phyloP scores from a whole-genome alignment of 1,284 basidiomycete species.

The Vanrija humicola region DNA sequence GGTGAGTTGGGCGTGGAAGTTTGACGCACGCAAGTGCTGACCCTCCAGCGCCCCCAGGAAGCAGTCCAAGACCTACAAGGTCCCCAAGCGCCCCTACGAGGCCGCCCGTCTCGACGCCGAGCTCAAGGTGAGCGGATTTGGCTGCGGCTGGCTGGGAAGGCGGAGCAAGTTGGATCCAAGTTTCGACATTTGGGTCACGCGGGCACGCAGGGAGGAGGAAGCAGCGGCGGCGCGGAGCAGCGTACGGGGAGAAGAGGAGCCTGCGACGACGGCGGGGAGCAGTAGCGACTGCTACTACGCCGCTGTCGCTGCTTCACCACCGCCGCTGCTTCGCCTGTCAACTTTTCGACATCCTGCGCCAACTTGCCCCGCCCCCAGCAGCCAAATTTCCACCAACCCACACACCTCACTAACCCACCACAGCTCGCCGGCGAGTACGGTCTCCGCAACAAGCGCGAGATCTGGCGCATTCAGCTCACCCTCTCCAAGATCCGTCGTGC shows the following conservation, averaged over 20 bases:
- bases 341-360: neutral
- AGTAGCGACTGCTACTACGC: neutral
- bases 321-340: neutral
- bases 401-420: constrained; percentile 2
- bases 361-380: neutral
- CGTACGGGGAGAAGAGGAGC: too few relatives aligned
- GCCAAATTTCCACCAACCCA: neutral
- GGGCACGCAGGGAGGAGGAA: neutral
- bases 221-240: too few relatives aligned
- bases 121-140: constrained; percentile 71
- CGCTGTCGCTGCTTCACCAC: neutral
- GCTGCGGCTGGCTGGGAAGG: neutral
- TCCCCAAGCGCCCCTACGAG: constrained; percentile 96
- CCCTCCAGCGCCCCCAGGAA: constrained; percentile 3
- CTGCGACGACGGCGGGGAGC: too few relatives aligned
- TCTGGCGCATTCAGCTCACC: constrained; percentile 97
- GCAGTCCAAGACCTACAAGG: constrained; percentile 75
- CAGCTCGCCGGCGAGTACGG: constrained; percentile 99
- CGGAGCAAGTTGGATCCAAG: neutral
- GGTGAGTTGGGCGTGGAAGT: too few relatives aligned
- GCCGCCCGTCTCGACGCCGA: constrained; percentile 98
- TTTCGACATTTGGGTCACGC: neutral
- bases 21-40: neutral
- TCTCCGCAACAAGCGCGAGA: constrained; percentile 99
- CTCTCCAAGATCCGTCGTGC: constrained; percentile 99